Evolutionary conservation across 306 rosid genomes (phyloP).

Genomic region (Abrus pulchellus): DNA sequence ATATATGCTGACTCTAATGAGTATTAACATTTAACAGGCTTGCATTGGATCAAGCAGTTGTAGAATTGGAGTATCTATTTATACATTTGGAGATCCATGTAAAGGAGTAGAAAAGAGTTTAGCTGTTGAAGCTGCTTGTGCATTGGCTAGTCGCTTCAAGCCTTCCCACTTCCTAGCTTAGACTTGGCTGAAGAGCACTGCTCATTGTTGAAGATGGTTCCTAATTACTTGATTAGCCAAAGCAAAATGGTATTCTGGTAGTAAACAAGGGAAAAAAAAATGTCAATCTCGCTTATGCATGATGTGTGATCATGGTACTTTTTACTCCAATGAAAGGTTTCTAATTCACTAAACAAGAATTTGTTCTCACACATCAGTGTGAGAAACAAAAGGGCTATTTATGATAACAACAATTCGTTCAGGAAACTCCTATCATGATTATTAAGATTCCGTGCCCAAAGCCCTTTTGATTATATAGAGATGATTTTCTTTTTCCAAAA

Average conservation of each 20-base stretch:
- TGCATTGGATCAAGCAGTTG: conserved; percentile 88
- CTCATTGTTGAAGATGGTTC: background rate
- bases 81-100: conserved; percentile 80
- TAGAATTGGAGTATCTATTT: conserved; percentile 64
- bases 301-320: background rate
- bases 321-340: background rate
- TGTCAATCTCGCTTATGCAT: background rate
- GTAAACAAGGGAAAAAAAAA: conserved; percentile 6
- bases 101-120: conserved; percentile 74
- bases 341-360: background rate
- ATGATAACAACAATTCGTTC: background rate
- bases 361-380: background rate
- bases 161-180: conserved; percentile 8
- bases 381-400: background rate
- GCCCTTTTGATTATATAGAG: too few species aligned
- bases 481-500: too few species aligned
- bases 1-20: conserved; percentile 23
- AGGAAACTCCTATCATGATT: background rate
- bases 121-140: conserved; percentile 92
- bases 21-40: conserved; percentile 61
- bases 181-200: background rate
- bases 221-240: background rate
- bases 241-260: background rate
- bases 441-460: background rate
- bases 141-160: conserved; percentile 45